phyloP scores from a whole-genome alignment of 345 rosid species.

The Adansonia digitata region DNA sequence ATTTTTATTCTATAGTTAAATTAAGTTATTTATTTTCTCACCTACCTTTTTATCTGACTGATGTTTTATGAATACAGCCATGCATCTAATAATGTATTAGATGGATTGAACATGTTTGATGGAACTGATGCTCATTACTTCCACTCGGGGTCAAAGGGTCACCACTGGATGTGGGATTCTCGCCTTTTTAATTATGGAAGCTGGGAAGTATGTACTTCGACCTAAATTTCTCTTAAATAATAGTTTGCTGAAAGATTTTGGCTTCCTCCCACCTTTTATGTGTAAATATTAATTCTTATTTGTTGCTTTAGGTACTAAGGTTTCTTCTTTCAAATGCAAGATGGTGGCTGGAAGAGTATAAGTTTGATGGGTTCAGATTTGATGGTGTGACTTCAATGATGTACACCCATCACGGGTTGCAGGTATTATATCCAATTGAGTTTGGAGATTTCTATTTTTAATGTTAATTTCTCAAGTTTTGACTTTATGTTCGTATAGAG shows the following conservation, averaged over 20 bases:
- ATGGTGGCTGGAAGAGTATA: constrained; percentile 99
- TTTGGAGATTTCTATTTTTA: constrained; percentile 6
- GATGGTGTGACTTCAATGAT: constrained; percentile 99
- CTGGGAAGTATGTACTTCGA: constrained; percentile 74
- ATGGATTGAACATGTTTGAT: constrained; percentile 96
- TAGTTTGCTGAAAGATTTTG: constrained; percentile 11
- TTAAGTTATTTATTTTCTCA: background rate
- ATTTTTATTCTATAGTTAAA: background rate
- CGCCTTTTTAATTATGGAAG: constrained; percentile 97
- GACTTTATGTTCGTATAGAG: background rate
- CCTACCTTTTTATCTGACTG: constrained; percentile 10
- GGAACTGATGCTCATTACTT: constrained; percentile 93
- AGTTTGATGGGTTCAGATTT: constrained; percentile 96
- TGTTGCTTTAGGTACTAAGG: constrained; percentile 63
- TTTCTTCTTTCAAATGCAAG: constrained; percentile 94
- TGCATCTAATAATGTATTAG: constrained; percentile 87
- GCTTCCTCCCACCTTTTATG: constrained; percentile 10
- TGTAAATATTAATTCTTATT: constrained; percentile 9
- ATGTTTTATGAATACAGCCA: constrained; percentile 49
- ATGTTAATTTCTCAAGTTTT: background rate
- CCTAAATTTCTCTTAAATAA: background rate
- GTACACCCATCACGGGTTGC: constrained; percentile 94
- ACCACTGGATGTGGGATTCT: constrained; percentile 99
- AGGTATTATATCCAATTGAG: constrained; percentile 36
- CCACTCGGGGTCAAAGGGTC: constrained; percentile 80